Base-by-base conservation (phyloP, 2,329 filamentous ascomycete species). In the Colletotrichum godetiae region DNA sequence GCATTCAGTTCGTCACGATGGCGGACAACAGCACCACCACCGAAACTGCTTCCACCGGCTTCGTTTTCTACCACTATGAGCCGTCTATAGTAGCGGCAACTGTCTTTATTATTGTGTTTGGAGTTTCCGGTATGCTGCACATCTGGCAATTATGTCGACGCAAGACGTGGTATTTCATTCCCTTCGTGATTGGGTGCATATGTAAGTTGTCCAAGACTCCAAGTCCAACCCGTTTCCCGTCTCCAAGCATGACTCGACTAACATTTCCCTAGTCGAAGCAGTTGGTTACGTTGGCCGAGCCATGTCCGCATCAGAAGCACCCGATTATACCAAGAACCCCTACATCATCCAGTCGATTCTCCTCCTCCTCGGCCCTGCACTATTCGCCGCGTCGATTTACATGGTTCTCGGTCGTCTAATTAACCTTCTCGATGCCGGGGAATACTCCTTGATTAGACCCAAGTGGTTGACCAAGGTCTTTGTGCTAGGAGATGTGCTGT, bases 401-500 rank as follows among this genome's bases (percentile, higher is more conserved):
- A 88, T 88, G 86, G 81, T 83, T 12, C 81, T 88, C 5, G 84
- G 84, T 8, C 82, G 86, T 5, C 75, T 87, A 15, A 84, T 87
- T 52, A 77, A 77, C 10, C 79, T 81, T 37, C 79, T 85, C 5
- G 80, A 81, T 19, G 83, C 80, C 8, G 79, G 83, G 37, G 66
- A 76, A 0, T 79, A 79, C 70, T 81, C 81, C 1, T 61, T 84
- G 52, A 78, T 85, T 22, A 78, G 74, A 3, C 75, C 79, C 3
- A 75, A 73, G 3, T 86, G 86, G 83, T 78, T 91, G 7, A 90
- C 89, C 3, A 87, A 85, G 67, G 80, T 87, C 35, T 91, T 91
- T 71, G 88, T 92, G 4, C 66, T 78, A 3, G 88, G 88, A 37
- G 89, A 91, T 73, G 78, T 90, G 2, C 49, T 89, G 5, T 87